Conservation (phyloP, 495 filamentous ascomycete species). For the Penicillium malachiteum region DNA sequence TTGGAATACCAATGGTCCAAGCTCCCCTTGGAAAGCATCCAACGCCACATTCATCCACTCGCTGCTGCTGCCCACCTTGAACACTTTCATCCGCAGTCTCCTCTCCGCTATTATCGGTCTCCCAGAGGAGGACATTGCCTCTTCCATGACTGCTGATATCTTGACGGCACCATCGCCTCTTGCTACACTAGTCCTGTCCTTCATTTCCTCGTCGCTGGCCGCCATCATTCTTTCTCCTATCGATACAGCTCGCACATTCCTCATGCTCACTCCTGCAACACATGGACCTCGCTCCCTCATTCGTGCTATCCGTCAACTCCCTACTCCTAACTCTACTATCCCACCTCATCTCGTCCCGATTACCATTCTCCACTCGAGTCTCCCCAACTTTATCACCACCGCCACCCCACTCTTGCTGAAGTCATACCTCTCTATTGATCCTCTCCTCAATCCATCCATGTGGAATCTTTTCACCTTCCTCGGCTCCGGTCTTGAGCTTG, state of each 20-base stretch:
- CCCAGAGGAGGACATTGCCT: conserved; percentile 67
- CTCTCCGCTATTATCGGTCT: conserved; percentile 80
- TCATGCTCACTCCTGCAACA: conserved; percentile 78
- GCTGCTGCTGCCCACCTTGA: conserved; percentile 77
- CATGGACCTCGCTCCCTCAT: conserved; percentile 71
- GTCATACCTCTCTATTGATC: conserved; percentile 74
- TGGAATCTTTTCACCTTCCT: conserved; percentile 79
- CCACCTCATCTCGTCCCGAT: conserved; percentile 69
- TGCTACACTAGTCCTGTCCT: conserved; percentile 72
- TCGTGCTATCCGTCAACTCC: conserved; percentile 69
- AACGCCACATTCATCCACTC: conserved; percentile 90
- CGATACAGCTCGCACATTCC: conserved; percentile 83
- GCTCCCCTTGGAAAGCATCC: conserved; percentile 92
- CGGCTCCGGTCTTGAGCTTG: conserved; percentile 73
- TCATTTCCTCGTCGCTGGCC: conserved; percentile 76
- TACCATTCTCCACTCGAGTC: conserved; percentile 80
- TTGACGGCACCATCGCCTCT: conserved; percentile 71
- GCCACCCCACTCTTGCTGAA: conserved; percentile 80
- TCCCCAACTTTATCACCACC: conserved; percentile 76
- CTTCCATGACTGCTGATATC: conserved; percentile 55
- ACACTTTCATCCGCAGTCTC: conserved; percentile 81
- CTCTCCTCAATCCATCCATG: conserved; percentile 71
- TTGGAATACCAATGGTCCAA: conserved; percentile 85
- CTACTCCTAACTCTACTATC: conserved; percentile 65
- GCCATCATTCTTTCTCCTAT: conserved; percentile 79